Evolutionary conservation across 2,329 filamentous ascomycete genomes (phyloP).

Genomic region (Sporothrix variecibatus): DNA sequence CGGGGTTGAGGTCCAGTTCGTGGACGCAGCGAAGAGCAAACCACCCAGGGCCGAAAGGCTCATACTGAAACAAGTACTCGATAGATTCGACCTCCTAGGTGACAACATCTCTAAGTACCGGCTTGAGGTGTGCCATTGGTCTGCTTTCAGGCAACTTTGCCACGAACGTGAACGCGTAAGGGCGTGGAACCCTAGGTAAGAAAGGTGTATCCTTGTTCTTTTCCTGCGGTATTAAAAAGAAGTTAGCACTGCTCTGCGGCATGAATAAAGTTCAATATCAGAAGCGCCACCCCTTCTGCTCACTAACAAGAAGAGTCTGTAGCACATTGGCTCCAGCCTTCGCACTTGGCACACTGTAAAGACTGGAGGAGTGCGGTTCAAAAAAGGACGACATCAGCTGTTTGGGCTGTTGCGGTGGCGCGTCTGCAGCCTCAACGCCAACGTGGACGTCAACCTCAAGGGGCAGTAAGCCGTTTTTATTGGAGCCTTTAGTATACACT

Average conservation of each 20-base stretch:
- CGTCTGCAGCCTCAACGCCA: background rate
- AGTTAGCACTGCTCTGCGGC: background rate
- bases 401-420: background rate
- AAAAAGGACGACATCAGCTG: background rate
- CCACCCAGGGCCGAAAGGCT: slow-evolving; percentile 24
- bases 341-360: background rate
- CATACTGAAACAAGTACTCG: slow-evolving; percentile 25
- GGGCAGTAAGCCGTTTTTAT: background rate
- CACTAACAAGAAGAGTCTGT: background rate
- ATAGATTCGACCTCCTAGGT: slow-evolving; percentile 23
- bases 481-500: background rate
- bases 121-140: background rate
- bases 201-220: background rate
- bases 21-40: slow-evolving; percentile 25
- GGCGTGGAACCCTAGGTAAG: too few relatives aligned
- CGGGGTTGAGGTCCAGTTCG: background rate
- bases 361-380: background rate
- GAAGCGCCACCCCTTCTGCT: background rate
- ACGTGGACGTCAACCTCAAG: background rate
- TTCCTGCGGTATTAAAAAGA: background rate
- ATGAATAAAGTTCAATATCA: background rate
- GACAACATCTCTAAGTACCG: background rate
- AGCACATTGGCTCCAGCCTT: background rate
- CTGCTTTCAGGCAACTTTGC: background rate
- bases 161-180: too few relatives aligned